A percentile compares a stretch with the other conserved stretches of the same genome.
Conservation (phyloP, 1,284 basidiomycete species). For the Mycena citricolor region DNA sequence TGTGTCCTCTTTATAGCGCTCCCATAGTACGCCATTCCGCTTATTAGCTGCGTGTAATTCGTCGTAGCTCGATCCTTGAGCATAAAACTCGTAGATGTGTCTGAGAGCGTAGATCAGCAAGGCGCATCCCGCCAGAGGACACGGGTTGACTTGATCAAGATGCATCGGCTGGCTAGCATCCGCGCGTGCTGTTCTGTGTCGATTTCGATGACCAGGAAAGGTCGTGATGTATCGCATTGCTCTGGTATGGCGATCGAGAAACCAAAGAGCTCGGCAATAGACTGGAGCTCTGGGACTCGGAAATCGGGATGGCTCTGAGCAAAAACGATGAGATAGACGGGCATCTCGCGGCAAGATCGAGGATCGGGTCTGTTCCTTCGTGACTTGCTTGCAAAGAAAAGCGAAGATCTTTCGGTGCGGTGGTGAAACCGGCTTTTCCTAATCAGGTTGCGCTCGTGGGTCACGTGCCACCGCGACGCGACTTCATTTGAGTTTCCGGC, state of each 20-base stretch:
- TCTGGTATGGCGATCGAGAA: conserved; percentile 53
- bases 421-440: too few relatives aligned
- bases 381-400: too few relatives aligned
- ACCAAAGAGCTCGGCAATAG: conserved; percentile 65
- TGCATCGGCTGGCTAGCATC: conserved; percentile 75
- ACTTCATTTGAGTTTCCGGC: too few relatives aligned
- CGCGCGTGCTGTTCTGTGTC: conserved; percentile 73
- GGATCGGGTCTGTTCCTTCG: too few relatives aligned
- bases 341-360: conserved; percentile 33
- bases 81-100: conserved; percentile 77
- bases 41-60: conserved; percentile 66
- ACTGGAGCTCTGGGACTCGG: conserved; percentile 76
- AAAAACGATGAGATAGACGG: conserved; percentile 69
- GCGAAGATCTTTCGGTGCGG: too few relatives aligned
- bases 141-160: conserved; percentile 75
- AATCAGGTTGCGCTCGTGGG: too few relatives aligned
- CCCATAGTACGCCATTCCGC: conserved; percentile 53
- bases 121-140: conserved; percentile 2
- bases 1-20: conserved; percentile 57
- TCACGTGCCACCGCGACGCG: too few relatives aligned
- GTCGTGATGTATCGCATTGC: conserved; percentile 55
- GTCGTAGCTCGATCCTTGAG: conserved; percentile 64
- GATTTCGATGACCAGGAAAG: conserved; percentile 75
- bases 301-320: conserved; percentile 81
- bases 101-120: conserved; percentile 40